Evolutionary conservation across 768 basidiomycete genomes (phyloP), one percentile per base, ranked within the genome.

Genomic region (Pleurotus djamor): DNA sequence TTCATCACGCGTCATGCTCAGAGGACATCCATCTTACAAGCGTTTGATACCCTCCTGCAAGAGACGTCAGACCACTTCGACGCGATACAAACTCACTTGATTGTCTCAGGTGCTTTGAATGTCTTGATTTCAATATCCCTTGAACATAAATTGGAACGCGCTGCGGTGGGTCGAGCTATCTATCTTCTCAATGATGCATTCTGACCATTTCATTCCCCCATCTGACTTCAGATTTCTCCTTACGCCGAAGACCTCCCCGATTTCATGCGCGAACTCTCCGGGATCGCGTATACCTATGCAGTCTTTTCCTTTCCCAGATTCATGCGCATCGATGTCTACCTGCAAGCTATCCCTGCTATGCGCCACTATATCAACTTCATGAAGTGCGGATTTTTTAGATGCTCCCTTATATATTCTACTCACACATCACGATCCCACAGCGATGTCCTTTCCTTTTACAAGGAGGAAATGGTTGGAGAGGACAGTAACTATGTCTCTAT

Each of bases 361-460:
- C 3, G 6, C 2, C 8, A 21, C 41, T 58, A 0, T 12, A 58
- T 37, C 35, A 58, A 58, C 48, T 17, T 35, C 34, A 58, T 48
- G 45, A 58, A 58, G 57, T 58, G 21, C 32, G 57, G 28, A 10
- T 37, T 32, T 16, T 14, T 2, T 10, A n/a, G n/a, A n/a, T n/a
- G n/a, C n/a, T 3, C 4, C 13, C 13, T 48, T 10, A 34, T 3
- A 7, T 21, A 5, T 6, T 14, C 4, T 34, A 41, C 12, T 10
- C 48, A 4, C n/a, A 33, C 35, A 6, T n/a, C 4, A 5, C 16
- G 6, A 9, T 8, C n/a, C 7, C 12, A 14, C 14, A 58, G 48
- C 37, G 57, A 58, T 13, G 45, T 48, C 0, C 57, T 58, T 21
- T 58, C 57, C 35, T 58, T 58, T 17, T 58, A 58, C 16, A 58